Conservation (phyloP, 805 yeast species). For the Kodamaea jinghongensis region DNA sequence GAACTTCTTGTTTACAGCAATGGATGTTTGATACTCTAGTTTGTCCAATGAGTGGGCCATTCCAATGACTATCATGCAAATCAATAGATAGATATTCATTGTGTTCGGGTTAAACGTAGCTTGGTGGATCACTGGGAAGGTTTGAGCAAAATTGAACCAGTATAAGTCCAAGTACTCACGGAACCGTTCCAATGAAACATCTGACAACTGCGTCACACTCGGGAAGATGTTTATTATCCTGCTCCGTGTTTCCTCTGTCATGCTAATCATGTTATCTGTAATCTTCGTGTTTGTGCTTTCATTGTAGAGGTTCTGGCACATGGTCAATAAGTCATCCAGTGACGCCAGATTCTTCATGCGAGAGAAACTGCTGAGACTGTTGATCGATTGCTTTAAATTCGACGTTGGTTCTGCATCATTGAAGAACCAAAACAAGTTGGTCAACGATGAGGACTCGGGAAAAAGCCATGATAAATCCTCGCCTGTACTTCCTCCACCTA, state of each 20-base stretch:
- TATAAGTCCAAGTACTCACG: neutral
- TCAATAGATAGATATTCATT: constrained; percentile 7
- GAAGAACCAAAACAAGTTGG: neutral
- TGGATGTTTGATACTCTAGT: constrained; percentile 11
- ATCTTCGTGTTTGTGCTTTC: neutral
- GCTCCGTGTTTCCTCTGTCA: neutral
- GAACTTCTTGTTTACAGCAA: constrained; percentile 7
- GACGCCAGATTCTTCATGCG: neutral
- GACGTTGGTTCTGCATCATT: neutral
- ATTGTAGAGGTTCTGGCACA: neutral
- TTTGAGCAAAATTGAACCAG: constrained; percentile 10
- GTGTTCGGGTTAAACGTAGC: constrained; percentile 8
- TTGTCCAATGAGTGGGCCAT: constrained; percentile 13
- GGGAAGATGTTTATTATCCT: neutral
- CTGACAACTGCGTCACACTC: neutral
- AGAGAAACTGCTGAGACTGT: neutral
- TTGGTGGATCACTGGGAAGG: constrained; percentile 11
- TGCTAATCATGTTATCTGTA: neutral
- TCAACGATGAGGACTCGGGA: neutral
- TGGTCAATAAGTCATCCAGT: neutral
- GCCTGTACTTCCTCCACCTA: neutral
- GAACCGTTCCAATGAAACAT: neutral
- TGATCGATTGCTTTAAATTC: too few species aligned
- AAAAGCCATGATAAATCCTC: neutral
- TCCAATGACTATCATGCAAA: constrained; percentile 12